A percentile compares a stretch with the other conserved stretches of the same genome.
Evolutionary conservation across 139 green algal species (phyloP).

Genomic region (Yamagishiella unicocca): DNA sequence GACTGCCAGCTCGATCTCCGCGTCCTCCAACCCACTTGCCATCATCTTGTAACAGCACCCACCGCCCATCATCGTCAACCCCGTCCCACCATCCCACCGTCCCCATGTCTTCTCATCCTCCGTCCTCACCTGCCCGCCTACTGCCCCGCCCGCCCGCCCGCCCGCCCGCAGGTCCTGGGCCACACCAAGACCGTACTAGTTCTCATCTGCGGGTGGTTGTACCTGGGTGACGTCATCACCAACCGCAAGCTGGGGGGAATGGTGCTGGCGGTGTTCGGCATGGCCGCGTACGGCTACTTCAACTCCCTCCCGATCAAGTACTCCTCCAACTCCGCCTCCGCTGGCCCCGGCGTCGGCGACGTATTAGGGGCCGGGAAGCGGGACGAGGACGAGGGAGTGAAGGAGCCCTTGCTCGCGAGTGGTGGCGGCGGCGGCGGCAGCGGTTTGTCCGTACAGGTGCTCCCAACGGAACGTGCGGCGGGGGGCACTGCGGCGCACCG

Average conservation of each 20-base stretch:
- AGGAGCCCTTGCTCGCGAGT: neutral
- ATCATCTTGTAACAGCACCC: no score
- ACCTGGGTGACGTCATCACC: slow-evolving; percentile 79
- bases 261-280: slow-evolving; percentile 81
- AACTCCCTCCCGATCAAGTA: slow-evolving; percentile 39
- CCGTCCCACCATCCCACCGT: no score
- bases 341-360: neutral
- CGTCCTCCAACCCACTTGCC: no score
- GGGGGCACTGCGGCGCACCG: neutral
- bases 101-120: no score
- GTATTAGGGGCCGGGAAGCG: neutral
- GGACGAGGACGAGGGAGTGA: neutral
- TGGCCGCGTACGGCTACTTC: slow-evolving; percentile 82
- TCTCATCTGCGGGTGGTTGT: slow-evolving; percentile 82
- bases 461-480: neutral
- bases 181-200: slow-evolving; percentile 91
- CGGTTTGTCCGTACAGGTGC: neutral
- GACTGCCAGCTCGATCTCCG: no score
- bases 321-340: neutral
- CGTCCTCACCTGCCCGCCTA: no score
- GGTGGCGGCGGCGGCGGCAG: neutral
- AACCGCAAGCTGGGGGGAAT: slow-evolving; percentile 79
- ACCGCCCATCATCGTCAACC: no score
- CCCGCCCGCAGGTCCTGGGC: slow-evolving; percentile 80
- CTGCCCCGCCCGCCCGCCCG: no score